Conservation (phyloP, 164 flowering plant species). For the Magnolia kwangsiensis region DNA sequence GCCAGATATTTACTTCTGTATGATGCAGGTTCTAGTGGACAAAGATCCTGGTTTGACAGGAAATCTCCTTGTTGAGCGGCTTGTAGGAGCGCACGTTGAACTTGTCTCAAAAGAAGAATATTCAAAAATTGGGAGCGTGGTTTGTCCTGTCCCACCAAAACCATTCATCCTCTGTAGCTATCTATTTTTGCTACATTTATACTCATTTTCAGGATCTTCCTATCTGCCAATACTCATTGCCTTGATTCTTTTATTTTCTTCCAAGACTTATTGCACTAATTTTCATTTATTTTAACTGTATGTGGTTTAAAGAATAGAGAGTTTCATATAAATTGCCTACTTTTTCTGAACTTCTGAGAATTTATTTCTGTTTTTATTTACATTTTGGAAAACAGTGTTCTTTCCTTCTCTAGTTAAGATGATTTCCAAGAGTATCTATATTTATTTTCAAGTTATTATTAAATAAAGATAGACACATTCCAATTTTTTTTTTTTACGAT, state of each 20-base stretch:
- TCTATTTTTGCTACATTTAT: neutral
- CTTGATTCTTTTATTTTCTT: neutral
- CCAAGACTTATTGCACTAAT: neutral
- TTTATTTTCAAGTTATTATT: too few species aligned
- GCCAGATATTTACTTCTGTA: neutral
- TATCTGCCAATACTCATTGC: neutral
- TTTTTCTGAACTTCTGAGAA: too few species aligned
- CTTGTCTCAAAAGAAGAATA: slow-evolving; percentile 97
- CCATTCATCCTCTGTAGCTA: neutral
- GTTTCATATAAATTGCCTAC: too few species aligned
- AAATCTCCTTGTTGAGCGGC: slow-evolving; percentile 89
- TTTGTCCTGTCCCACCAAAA: slow-evolving; percentile 25
- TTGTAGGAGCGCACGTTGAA: slow-evolving; percentile 84
- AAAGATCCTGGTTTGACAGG: slow-evolving; percentile 93
- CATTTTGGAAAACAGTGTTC: too few species aligned
- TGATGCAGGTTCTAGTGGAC: slow-evolving; percentile 65
- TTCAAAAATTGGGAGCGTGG: slow-evolving; percentile 73
- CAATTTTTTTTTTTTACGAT: too few species aligned
- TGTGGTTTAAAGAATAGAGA: too few species aligned
- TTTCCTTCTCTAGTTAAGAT: too few species aligned
- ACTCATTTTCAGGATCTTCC: neutral
- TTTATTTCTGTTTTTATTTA: too few species aligned
- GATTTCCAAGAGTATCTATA: too few species aligned
- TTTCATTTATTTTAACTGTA: too few species aligned
- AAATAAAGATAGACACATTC: too few species aligned